Evolutionary conservation across 352 stramenopile species (phyloP).

Genomic region (Globisporangium rhizosaccharum): DNA sequence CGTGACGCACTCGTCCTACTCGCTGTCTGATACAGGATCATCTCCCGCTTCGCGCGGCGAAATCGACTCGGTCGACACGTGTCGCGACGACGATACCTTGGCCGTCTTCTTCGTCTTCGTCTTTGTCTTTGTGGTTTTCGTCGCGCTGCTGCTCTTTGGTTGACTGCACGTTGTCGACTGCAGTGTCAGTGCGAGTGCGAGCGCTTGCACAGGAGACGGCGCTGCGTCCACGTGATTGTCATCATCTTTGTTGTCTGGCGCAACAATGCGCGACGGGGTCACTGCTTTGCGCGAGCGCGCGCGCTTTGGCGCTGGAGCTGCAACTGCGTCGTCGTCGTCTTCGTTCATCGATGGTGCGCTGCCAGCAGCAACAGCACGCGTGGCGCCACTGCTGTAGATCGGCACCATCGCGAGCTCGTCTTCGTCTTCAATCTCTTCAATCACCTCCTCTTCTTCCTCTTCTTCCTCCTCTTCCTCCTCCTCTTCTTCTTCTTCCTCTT

Average conservation of each 20-base stretch:
- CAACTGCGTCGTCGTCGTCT: not conserved
- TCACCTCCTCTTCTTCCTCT: slow-evolving; percentile 4
- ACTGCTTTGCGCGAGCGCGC: not conserved
- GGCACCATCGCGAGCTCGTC: not conserved
- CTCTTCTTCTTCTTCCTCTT: not conserved
- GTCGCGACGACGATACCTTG: not conserved
- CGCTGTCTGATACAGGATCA: too few relatives aligned
- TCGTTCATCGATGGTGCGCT: not conserved
- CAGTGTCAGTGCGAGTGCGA: too few relatives aligned
- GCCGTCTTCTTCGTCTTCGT: not conserved
- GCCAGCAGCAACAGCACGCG: not conserved
- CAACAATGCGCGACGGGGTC: not conserved
- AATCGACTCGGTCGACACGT: not conserved
- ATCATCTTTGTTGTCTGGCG: too few relatives aligned
- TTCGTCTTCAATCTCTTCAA: slow-evolving; percentile 4
- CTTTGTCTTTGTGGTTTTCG: not conserved
- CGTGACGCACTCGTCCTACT: too few relatives aligned
- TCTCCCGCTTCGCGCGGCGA: not conserved
- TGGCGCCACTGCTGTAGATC: not conserved
- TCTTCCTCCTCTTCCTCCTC: slow-evolving; percentile 5
- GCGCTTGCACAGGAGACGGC: too few relatives aligned
- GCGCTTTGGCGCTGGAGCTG: not conserved
- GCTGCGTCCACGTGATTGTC: too few relatives aligned
- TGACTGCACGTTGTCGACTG: not conserved
- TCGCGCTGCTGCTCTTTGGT: not conserved